Evolutionary conservation across 768 basidiomycete genomes (phyloP), one percentile per base, ranked within the genome.

Genomic region (Auricularia sp.): DNA sequence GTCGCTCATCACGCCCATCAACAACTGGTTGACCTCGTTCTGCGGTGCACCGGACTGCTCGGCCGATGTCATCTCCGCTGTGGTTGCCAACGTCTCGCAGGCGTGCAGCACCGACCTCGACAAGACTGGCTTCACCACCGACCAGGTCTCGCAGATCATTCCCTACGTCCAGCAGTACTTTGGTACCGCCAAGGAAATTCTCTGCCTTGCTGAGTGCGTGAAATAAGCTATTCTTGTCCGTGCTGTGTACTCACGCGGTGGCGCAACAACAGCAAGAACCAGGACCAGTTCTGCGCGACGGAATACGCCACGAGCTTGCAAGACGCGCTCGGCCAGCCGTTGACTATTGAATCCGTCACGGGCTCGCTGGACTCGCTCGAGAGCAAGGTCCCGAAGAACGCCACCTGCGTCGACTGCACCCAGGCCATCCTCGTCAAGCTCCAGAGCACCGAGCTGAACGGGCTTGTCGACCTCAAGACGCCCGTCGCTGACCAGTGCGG

Each of bases 21-120:
- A 59, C 56, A 59, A 59, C 56, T 59, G 56, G 56, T 24, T 59
- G 16, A 59, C 24, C 24, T 14, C 56, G 56, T 59, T 59, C 56
- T 59, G 56, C 56, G 56, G 29, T 29, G 56, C 56, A 8, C 24
- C 21, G 11, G 24, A 6, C 18, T 59, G 56, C 56, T 59, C 56
- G 34, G 6, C 24, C 24, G 24, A 29, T 6, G 33, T 29, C 56
- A 59, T 59, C 34, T 14, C 14, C 11, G 34, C 56, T 29, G 56
- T 59, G 4, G 56, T 59, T 29, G 29, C 24, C 6, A 35, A 29
- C 18, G 56, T 59, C 56, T 59, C 56, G 4, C 13, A 14, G 16
- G 56, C 56, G 24, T 59, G 56, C 56, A 24, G 16, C 16, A 29
- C 56, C 24, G 56, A 59, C 56, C 11, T 59, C 33, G 29, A 59